Base-by-base conservation (phyloP, 2,329 filamentous ascomycete species). In the Ophiocordyceps camponoti-rufipedis region DNA sequence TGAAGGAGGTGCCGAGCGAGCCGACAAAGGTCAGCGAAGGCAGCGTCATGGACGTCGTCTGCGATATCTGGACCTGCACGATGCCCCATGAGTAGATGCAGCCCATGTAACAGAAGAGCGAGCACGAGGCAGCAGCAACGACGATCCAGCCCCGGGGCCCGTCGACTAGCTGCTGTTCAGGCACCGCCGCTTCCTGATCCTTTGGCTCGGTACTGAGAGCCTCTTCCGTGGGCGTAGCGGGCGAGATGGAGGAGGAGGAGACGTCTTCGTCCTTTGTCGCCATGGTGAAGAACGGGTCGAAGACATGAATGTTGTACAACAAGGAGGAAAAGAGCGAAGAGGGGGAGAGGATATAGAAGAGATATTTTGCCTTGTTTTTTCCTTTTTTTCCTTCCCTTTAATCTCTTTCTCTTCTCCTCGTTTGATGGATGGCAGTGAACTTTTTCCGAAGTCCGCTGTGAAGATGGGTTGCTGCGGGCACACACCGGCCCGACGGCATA, bases 81-180 rank as follows among this genome's bases (percentile, higher is more conserved):
- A 58, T 53, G 14, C 54, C 55, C 55, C 53, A 56, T 1, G 52
- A 55, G 47, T 58, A 56, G 43, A 58, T 51, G 38, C 55, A 53
- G 12, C 55, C 55, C 45, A 57, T 52, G 46, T 55, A 57, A n/a
- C 54, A 50, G 41, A 57, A 57, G 16, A 57, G 48, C 1, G 52
- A 51, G 42, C 48, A 45, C 0, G 55, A 51, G 0, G 55, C 49
- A 2, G 56, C 56, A 7, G 49, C 44, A 3, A 56, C 56, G 14
- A 56, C 52, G 9, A 56, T 31, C 56, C 54, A 58, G 8, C 52
- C 55, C 8, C 46, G 46, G 44, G 48, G 51, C 7, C 48, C 42
- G 42, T 54, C 53, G 41, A 45, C 47, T 18, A 28, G 28, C 16
- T 45, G 28, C 39, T 28, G 16, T 18, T 42, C 14, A 11, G 14